Conservation (phyloP, 352 stramenopile genomes). For the Phytopythium litorale region DNA sequence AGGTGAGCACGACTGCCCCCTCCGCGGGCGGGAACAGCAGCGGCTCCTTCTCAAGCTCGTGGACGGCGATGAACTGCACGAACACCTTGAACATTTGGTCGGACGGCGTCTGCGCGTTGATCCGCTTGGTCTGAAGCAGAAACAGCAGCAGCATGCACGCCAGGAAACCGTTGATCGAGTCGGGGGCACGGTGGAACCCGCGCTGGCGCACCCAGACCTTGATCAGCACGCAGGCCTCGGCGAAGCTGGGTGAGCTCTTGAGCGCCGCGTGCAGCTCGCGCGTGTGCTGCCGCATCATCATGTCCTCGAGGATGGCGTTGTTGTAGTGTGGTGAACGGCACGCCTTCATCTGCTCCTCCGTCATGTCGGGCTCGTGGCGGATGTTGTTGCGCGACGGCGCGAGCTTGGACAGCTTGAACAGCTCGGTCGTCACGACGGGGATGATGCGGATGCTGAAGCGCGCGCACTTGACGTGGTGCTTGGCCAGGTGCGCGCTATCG, state of each 20-base stretch:
- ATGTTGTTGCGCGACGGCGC: slow-evolving; percentile 83
- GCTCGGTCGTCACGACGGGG: slow-evolving; percentile 53
- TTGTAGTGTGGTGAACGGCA: slow-evolving; percentile 88
- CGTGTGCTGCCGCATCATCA: slow-evolving; percentile 80
- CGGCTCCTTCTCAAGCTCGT: slow-evolving; percentile 61
- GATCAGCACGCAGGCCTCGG: slow-evolving; percentile 70
- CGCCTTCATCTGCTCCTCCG: slow-evolving; percentile 58
- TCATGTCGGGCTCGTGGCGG: slow-evolving; percentile 70
- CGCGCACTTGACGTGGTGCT: slow-evolving; percentile 46
- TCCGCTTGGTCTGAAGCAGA: slow-evolving; percentile 66
- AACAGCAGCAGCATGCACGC: slow-evolving; percentile 84
- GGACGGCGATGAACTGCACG: slow-evolving; percentile 71
- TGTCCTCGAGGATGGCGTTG: slow-evolving; percentile 90
- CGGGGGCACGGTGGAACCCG: slow-evolving; percentile 61
- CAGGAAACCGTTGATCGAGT: slow-evolving; percentile 85
- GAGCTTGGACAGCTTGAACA: slow-evolving; percentile 84
- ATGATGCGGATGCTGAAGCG: slow-evolving; percentile 68
- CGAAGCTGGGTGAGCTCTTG: slow-evolving; percentile 66
- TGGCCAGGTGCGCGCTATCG: slow-evolving; percentile 25
- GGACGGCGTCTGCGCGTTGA: slow-evolving; percentile 63
- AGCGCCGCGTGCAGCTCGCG: slow-evolving; percentile 68
- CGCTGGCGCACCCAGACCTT: slow-evolving; percentile 90
- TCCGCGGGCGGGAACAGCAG: slow-evolving; percentile 60
- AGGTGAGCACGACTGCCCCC: slow-evolving; percentile 55
- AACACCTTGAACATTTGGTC: slow-evolving; percentile 87